A percentile compares a stretch with the other conserved stretches of the same genome.
Conservation (phyloP, 2,329 filamentous ascomycete species). For the Botrytis elliptica region DNA sequence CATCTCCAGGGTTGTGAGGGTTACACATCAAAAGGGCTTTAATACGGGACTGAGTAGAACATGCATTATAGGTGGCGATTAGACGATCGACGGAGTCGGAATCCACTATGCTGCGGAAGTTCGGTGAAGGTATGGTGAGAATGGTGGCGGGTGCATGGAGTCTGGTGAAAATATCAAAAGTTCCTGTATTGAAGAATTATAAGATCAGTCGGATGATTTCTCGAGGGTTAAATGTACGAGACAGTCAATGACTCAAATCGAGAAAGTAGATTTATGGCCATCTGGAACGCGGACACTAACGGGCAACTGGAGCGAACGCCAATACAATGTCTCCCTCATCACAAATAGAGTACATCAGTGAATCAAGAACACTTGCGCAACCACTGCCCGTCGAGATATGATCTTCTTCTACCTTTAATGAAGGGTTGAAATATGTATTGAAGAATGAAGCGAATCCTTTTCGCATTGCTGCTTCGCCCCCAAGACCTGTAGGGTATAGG, state of each 20-base stretch:
- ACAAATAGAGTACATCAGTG: not conserved
- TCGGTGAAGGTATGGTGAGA: no score
- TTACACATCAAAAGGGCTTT: no score
- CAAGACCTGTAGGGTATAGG: no score
- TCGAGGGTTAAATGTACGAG: not conserved
- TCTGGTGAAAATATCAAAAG: no score
- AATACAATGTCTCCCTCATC: constrained; percentile 2
- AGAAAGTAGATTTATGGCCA: not conserved
- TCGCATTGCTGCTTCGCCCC: no score
- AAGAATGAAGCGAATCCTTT: no score
- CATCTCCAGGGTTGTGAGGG: no score
- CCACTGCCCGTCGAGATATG: not conserved
- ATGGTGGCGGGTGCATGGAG: no score
- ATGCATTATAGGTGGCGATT: not conserved
- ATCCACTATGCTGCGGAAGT: not conserved
- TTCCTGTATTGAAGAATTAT: not conserved
- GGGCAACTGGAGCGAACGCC: not conserved
- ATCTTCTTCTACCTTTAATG: not conserved
- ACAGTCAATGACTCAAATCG: not conserved
- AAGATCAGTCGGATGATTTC: not conserved
- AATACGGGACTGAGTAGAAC: no score
- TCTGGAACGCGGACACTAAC: not conserved
- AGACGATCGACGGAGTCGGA: not conserved
- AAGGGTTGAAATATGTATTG: no score
- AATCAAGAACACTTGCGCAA: not conserved